Evolutionary conservation across 2,329 filamentous ascomycete species (phyloP).

Genomic region (Penicillium sumatraense): DNA sequence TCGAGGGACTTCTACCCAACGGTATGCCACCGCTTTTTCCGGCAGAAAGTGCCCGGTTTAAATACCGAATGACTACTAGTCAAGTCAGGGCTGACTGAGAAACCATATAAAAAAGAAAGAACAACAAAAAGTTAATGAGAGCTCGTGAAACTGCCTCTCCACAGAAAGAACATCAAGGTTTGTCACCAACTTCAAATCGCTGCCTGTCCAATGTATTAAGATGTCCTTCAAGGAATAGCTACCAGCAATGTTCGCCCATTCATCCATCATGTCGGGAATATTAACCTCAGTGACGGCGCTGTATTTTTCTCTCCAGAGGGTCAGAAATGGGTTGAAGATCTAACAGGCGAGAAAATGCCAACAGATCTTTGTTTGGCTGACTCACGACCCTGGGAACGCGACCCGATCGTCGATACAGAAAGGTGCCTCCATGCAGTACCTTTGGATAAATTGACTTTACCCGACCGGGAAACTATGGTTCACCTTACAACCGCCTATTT

Average conservation of each 20-base stretch:
- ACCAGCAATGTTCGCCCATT: neutral
- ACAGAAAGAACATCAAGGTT: neutral
- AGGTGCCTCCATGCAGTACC: neutral
- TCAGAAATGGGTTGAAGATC: slow-evolving; percentile 4
- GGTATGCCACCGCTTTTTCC: neutral
- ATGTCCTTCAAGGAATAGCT: neutral
- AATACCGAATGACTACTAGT: no score
- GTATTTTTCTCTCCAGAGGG: slow-evolving; percentile 2
- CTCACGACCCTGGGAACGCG: slow-evolving; percentile 5
- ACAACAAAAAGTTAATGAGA: neutral
- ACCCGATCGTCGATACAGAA: neutral
- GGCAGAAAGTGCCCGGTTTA: no score
- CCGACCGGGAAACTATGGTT: neutral
- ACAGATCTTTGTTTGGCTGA: neutral
- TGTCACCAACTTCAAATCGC: neutral
- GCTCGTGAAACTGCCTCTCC: neutral
- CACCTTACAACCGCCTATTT: neutral
- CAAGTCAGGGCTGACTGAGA: neutral
- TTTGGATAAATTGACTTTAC: slow-evolving; percentile 1
- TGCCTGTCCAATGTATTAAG: neutral
- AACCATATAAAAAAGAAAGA: neutral
- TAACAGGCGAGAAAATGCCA: slow-evolving; percentile 4
- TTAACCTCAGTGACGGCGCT: neutral
- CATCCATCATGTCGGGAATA: slow-evolving; percentile 1
- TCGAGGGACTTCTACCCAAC: neutral